Evolutionary conservation across 164 flowering plant genomes (phyloP).

Genomic region (Euptelea pleiosperma): DNA sequence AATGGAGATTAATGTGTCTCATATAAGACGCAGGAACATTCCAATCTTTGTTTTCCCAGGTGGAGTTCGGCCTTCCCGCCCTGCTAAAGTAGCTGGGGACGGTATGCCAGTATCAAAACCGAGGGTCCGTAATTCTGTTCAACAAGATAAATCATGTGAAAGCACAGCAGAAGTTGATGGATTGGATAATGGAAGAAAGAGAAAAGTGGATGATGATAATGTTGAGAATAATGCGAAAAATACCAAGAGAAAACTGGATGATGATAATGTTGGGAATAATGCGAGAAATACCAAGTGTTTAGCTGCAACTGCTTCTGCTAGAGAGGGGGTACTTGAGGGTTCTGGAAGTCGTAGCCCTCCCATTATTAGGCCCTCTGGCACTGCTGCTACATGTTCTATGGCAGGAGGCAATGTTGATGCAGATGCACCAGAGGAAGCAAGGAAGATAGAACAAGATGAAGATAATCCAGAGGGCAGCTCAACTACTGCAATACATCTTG

Average conservation of each 20-base stretch:
- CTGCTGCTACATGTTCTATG: neutral
- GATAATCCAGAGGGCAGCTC: constrained; percentile 12
- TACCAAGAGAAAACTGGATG: constrained; percentile 45
- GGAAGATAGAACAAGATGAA: constrained; percentile 20
- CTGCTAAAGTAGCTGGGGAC: constrained; percentile 39
- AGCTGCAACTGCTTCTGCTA: constrained; percentile 5
- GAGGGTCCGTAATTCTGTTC: constrained; percentile 25
- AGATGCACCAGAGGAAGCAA: constrained; percentile 11
- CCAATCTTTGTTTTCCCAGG: constrained; percentile 86
- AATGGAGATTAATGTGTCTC: constrained; percentile 72
- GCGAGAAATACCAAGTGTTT: constrained; percentile 3
- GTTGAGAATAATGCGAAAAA: neutral
- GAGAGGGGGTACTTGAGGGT: constrained; percentile 4
- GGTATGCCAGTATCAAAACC: constrained; percentile 25
- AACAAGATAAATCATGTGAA: constrained; percentile 29
- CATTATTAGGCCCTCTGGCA: neutral
- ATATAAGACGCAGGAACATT: constrained; percentile 54
- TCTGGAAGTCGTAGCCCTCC: constrained; percentile 8
- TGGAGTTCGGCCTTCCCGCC: constrained; percentile 62
- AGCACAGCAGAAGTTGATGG: constrained; percentile 18
- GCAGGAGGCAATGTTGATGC: constrained; percentile 11
- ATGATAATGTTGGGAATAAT: constrained; percentile 14
- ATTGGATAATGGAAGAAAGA: constrained; percentile 33
- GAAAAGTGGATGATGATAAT: constrained; percentile 32
- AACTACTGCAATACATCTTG: constrained; percentile 4